Evolutionary conservation across 164 flowering plant species (phyloP), one percentile per base, ranked within the genome.

Genomic region (Vitis riparia): DNA sequence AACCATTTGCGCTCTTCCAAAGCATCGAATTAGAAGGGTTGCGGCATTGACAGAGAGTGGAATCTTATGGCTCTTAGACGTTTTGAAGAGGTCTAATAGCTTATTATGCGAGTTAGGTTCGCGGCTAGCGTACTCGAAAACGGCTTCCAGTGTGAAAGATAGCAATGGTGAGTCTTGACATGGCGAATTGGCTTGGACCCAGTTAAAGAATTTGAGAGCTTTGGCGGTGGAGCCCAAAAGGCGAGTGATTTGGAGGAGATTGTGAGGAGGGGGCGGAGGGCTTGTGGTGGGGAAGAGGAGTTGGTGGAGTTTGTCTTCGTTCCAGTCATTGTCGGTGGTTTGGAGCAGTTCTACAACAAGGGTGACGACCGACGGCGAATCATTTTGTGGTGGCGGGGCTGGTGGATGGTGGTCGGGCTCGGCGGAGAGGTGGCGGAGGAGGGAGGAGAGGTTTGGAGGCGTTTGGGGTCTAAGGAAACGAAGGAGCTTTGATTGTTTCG

Each of bases 121-220:
- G 11, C 75, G 71, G 50, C 60, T 15, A 0, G 88, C 91, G 59
- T 82, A 76, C 73, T 90, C 85, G 51, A 86, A 60, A 16, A 84
- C 66, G 11, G 87, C 86, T 57, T 88, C 82, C 58, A 84, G 90
- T 0, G 86, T 69, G n/a, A 60, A 68, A 14, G 91, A 79, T 7
- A 81, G 74, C 4, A 63, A 70, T 3, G 57, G 27, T 1, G 61
- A 30, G 57, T 63, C 64, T 30, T 61, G 27, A 6, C 50, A 11
- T 5, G 59, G 57, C 0, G 77, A 50, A 47, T 68, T 71, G 16
- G 52, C 5, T 6, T 51, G 76, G 52, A 88, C 62, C 75, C 59
- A 77, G 16, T 82, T 55, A 69, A 89, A 72, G 78, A 93, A 90
- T 0, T 76, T 64, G 72, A 87, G 81, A 23, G 91, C 89, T 37